Conservation (phyloP, 306 rosid species). For the Vicia faba region DNA sequence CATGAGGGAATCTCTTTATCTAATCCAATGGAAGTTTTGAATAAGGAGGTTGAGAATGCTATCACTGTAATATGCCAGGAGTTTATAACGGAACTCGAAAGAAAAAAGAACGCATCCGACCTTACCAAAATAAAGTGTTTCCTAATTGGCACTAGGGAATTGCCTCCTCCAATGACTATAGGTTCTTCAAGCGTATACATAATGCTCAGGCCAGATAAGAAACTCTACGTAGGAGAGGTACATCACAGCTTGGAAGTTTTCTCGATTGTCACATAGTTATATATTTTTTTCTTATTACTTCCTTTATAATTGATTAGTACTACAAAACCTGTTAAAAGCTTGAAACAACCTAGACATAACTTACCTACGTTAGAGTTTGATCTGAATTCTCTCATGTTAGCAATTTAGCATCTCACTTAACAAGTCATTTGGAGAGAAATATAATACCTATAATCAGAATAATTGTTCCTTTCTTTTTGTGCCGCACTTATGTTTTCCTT, state of each 20-base stretch:
- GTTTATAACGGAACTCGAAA: conserved; percentile 55
- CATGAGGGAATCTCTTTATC: conserved; percentile 34
- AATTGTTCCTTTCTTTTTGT: no score
- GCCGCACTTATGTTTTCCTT: no score
- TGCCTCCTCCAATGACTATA: conserved; percentile 86
- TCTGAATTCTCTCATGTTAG: no score
- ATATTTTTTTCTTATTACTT: conserved; percentile 6
- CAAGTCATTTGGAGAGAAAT: no score
- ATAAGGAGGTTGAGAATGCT: conserved; percentile 63
- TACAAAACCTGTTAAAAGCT: neutral
- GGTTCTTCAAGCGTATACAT: conserved; percentile 91
- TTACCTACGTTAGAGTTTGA: conserved; percentile 5
- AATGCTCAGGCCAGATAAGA: conserved; percentile 75
- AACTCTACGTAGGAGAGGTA: conserved; percentile 90
- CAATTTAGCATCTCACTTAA: no score
- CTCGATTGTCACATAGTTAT: neutral
- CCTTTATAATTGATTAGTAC: neutral
- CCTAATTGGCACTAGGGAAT: conserved; percentile 62
- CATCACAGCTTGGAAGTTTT: conserved; percentile 22
- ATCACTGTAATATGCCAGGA: conserved; percentile 67
- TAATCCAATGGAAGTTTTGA: conserved; percentile 46
- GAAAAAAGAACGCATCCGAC: conserved; percentile 38
- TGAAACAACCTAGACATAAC: neutral
- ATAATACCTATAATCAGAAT: no score
- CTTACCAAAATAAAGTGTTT: conserved; percentile 55